Conservation (phyloP, 2,329 filamentous ascomycete species). For the Claviceps sp. region DNA sequence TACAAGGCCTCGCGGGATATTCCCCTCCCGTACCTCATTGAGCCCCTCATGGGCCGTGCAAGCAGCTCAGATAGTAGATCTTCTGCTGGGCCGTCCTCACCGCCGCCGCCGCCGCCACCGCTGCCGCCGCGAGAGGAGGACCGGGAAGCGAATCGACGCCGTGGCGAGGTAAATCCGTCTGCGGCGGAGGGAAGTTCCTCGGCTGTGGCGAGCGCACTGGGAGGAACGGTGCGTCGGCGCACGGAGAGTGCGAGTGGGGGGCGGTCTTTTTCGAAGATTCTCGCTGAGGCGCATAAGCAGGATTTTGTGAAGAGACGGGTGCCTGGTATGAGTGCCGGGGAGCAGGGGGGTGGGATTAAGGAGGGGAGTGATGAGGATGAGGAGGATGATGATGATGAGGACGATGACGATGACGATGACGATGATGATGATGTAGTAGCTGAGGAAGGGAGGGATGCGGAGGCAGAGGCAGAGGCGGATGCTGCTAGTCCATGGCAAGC, state of each 20-base stretch:
- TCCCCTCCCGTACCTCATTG: constrained; percentile 65
- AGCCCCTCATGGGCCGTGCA: constrained; percentile 29
- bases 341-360: constrained; percentile 12
- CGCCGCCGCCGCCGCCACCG: too few relatives aligned
- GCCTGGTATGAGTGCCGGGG: constrained; percentile 12
- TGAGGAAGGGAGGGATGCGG: constrained; percentile 1
- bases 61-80: constrained; percentile 22
- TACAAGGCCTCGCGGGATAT: constrained; percentile 85
- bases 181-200: constrained; percentile 9
- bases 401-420: background rate
- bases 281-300: constrained; percentile 74
- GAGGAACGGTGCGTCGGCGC: constrained; percentile 17
- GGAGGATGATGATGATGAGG: constrained; percentile 16
- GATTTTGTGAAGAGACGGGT: constrained; percentile 75
- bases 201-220: constrained; percentile 10
- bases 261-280: constrained; percentile 43
- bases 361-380: constrained; percentile 21
- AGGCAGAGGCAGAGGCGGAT: constrained; percentile 5
- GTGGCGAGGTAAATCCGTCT: constrained; percentile 4
- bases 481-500: constrained; percentile 7
- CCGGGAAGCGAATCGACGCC: constrained; percentile 9
- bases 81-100: too few relatives aligned
- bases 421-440: background rate
- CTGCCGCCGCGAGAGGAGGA: background rate
- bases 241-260: constrained; percentile 16